Conservation (phyloP, 257 asterid genomes). For the Petunia axillaris region DNA sequence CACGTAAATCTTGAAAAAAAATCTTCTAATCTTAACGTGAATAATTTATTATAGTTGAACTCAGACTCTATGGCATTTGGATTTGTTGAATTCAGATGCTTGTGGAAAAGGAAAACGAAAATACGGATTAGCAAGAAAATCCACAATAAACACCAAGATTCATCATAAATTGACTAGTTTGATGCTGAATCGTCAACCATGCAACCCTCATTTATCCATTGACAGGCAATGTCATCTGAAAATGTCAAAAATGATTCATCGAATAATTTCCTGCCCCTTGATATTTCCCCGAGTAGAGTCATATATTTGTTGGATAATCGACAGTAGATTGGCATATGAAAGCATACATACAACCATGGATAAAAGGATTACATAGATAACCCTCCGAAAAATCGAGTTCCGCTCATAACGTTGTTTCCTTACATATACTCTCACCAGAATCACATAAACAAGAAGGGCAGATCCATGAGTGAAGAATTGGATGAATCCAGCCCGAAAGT, state of each 20-base stretch:
- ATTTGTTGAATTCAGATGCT: background rate
- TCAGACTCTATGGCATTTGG: background rate
- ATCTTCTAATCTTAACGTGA: too few relatives aligned
- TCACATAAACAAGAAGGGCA: background rate
- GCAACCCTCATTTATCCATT: too few relatives aligned
- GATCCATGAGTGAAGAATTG: background rate
- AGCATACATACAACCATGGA: background rate
- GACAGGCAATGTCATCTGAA: too few relatives aligned
- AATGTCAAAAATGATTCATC: background rate
- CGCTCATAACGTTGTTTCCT: background rate
- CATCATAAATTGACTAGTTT: too few relatives aligned
- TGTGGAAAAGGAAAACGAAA: background rate
- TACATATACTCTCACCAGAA: background rate
- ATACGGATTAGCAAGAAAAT: background rate
- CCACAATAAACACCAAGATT: too few relatives aligned
- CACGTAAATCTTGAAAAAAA: too few relatives aligned
- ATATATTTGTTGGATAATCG: background rate
- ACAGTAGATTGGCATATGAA: background rate
- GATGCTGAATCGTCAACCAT: too few relatives aligned
- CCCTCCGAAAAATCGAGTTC: background rate
- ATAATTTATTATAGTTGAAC: too few relatives aligned
- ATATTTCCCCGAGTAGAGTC: background rate
- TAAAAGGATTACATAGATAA: background rate
- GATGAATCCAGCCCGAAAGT: background rate
- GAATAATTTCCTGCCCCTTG: background rate